Evolutionary conservation across 257 asterid genomes (phyloP).

Genomic region (Nicotiana noctiflora): DNA sequence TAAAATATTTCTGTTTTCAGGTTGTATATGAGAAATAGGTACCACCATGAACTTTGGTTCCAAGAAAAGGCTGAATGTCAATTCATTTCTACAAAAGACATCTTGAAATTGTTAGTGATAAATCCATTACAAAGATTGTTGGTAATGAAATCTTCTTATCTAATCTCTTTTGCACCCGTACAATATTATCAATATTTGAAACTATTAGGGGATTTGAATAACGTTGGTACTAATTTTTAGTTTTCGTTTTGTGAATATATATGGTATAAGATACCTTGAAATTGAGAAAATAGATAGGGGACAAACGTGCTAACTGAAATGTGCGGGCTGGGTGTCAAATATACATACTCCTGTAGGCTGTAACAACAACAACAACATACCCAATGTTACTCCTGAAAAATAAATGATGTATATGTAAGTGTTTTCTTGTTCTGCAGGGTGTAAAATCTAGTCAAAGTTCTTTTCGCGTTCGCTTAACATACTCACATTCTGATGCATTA

Average conservation of each 20-base stretch:
- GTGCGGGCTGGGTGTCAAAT: neutral
- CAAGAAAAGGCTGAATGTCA: constrained; percentile 32
- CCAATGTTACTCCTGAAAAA: neutral
- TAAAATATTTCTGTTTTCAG: constrained; percentile 33
- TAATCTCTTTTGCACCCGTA: neutral
- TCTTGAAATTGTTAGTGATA: constrained; percentile 47
- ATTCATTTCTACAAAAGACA: constrained; percentile 51
- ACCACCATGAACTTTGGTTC: constrained; percentile 49
- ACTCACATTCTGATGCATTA: constrained; percentile 39
- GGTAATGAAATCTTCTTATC: constrained; percentile 37
- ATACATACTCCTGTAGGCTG: neutral
- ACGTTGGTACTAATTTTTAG: neutral
- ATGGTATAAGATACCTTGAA: neutral
- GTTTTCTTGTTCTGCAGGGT: constrained; percentile 43
- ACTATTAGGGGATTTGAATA: neutral
- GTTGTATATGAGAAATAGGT: constrained; percentile 53
- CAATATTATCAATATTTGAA: neutral
- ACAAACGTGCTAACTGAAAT: neutral
- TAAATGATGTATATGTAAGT: constrained; percentile 5
- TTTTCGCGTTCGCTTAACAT: constrained; percentile 58
- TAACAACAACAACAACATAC: too few relatives aligned
- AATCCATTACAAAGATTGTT: constrained; percentile 49
- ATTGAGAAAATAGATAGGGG: neutral
- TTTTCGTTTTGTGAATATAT: neutral
- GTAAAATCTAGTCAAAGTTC: constrained; percentile 44